Evolutionary conservation across 208 protist species (phyloP), one percentile per base, ranked within the genome.

Genomic region (Acanthamoeba sp.): DNA sequence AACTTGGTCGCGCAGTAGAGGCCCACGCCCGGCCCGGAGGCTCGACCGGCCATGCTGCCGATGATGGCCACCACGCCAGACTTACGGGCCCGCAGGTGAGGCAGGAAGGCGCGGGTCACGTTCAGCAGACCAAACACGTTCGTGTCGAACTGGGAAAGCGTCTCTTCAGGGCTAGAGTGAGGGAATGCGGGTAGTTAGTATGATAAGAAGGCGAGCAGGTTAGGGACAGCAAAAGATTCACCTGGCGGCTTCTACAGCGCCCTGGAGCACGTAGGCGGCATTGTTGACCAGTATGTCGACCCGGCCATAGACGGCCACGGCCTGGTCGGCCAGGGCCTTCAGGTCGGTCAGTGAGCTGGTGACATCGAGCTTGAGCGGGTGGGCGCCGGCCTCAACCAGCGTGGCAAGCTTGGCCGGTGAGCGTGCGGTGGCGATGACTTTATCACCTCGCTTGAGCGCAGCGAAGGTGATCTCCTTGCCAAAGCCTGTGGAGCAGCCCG

Each of bases 1-100:
- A 94, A 94, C 50, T 94, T 94, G 40, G 93, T 91, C 18, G 76
- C n/a, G 50, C 76, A 89, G 88, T 94, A 94, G 59, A 94, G 22
- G 27, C 93, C 93, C 38, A 27, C 42, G 2, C 52, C 48, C 27
- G 64, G 29, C 0, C 0, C 0, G 64, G 48, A 4, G 1, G 0
- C 32, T 1, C 45, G 18, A 3, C 93, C 93, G 36, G 36, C n/a
- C 29, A 94, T 29, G 45, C 82, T 92, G 62, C 76, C 42, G 52
- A 94, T 73, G 32, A 84, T 22, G 1, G 71, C 69, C 29, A 94
- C 73, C 32, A 52, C 38, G 10, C 93, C 93, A 1, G 40, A 27
- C 24, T 50, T 64, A 40, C 93, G 64, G 24, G 2, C 45, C 10
- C 93, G 73, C 42, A 94, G 2, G 73, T 94, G 93, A 2, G 93